Percentiles rank a stretch among this genome's conserved stretches.
Conservation (phyloP, 768 basidiomycete species). For the Phanerochaete sordida region DNA sequence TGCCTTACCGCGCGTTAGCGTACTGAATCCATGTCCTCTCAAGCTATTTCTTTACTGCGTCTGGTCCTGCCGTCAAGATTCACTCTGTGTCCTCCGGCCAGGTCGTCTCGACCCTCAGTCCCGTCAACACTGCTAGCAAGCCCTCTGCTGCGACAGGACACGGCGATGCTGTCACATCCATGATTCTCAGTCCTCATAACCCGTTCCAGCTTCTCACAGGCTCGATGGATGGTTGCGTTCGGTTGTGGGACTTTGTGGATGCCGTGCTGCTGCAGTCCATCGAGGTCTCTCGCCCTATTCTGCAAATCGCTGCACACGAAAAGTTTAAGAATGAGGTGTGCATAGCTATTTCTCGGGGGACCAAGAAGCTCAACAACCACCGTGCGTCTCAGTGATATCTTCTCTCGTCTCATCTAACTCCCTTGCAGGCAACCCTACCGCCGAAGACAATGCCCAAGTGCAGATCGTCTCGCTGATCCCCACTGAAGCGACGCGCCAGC, state of each 20-base stretch:
- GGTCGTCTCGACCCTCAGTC: slow-evolving; percentile 79
- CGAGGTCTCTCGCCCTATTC: slow-evolving; percentile 64
- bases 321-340: slow-evolving; percentile 67
- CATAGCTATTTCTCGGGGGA: slow-evolving; percentile 54
- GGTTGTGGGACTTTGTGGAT: slow-evolving; percentile 94
- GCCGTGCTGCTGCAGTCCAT: slow-evolving; percentile 75
- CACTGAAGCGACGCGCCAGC: slow-evolving; percentile 36
- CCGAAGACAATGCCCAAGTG: slow-evolving; percentile 56
- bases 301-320: slow-evolving; percentile 68
- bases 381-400: slow-evolving; percentile 19
- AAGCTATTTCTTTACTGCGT: slow-evolving; percentile 88
- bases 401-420: not conserved
- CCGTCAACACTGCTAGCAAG: slow-evolving; percentile 28
- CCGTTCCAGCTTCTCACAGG: slow-evolving; percentile 86
- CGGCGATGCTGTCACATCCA: slow-evolving; percentile 62
- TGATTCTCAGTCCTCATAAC: slow-evolving; percentile 80
- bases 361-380: slow-evolving; percentile 38
- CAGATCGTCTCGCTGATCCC: slow-evolving; percentile 61
- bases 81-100: slow-evolving; percentile 76
- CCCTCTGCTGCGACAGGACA: slow-evolving; percentile 34
- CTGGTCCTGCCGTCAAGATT: slow-evolving; percentile 80
- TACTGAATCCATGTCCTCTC: not conserved
- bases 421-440: slow-evolving; percentile 12
- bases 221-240: slow-evolving; percentile 77
- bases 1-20: not conserved